A percentile compares a stretch with the other conserved stretches of the same genome.
Evolutionary conservation across 306 rosid species (phyloP).

Genomic region (Abrus pulchellus): DNA sequence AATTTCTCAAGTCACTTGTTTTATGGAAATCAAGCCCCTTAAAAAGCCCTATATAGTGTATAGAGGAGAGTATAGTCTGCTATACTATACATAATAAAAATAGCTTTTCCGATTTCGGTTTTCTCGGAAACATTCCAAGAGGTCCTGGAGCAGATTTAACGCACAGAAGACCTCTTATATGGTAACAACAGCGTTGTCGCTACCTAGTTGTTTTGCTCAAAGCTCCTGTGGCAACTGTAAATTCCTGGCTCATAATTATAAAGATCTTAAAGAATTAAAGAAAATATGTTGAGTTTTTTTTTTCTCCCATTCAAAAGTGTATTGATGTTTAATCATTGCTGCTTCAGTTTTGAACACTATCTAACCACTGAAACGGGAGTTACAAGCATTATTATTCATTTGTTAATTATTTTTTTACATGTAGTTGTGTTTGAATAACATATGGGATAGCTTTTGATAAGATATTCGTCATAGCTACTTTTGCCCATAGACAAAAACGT

Average conservation of each 20-base stretch:
- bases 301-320: slow-evolving; percentile 13
- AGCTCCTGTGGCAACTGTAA: slow-evolving; percentile 60
- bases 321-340: slow-evolving; percentile 41
- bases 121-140: slow-evolving; percentile 51
- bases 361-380: slow-evolving; percentile 8
- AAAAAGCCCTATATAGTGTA: slow-evolving; percentile 59
- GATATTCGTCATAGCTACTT: not conserved
- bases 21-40: slow-evolving; percentile 72
- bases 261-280: slow-evolving; percentile 41
- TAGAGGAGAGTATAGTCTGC: slow-evolving; percentile 57
- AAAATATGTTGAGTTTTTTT: slow-evolving; percentile 23
- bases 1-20: slow-evolving; percentile 85
- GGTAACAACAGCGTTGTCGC: slow-evolving; percentile 43
- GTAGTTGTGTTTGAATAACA: not conserved
- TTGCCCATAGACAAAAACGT: not conserved
- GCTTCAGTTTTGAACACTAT: slow-evolving; percentile 46
- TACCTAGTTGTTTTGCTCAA: slow-evolving; percentile 55
- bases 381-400: slow-evolving; percentile 44
- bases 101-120: slow-evolving; percentile 47
- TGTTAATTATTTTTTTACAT: slow-evolving; percentile 50
- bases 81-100: slow-evolving; percentile 50
- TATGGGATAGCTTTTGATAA: not conserved
- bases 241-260: slow-evolving; percentile 53
- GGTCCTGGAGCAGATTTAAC: slow-evolving; percentile 54
- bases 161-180: slow-evolving; percentile 52